Percentiles rank a stretch among this genome's conserved stretches.
Evolutionary conservation across 2,329 filamentous ascomycete genomes (phyloP).

Genomic region (Cladobotryum protrusum): DNA sequence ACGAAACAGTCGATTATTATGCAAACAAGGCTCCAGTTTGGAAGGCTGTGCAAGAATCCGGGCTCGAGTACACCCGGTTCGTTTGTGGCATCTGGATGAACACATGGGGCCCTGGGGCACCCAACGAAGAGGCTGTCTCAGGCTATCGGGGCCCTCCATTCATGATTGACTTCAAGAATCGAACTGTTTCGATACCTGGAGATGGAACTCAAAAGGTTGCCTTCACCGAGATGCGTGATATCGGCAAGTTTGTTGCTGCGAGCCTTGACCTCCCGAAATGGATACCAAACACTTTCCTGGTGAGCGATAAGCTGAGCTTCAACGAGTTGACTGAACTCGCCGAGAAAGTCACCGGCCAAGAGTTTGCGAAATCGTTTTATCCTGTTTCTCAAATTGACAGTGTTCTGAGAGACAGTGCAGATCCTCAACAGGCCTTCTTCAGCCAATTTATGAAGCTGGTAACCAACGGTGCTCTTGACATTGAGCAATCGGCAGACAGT

Average conservation of each 20-base stretch:
- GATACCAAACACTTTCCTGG: conserved; percentile 3
- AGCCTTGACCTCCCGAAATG: conserved; percentile 5
- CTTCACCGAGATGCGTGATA: background rate
- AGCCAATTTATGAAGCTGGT: background rate
- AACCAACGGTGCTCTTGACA: background rate
- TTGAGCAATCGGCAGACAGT: background rate
- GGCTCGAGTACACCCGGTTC: conserved; percentile 10
- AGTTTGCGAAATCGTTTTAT: too few relatives aligned
- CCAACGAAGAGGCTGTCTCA: background rate
- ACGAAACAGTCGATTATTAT: conserved; percentile 1
- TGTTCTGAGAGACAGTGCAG: too few relatives aligned
- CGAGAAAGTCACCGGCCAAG: background rate
- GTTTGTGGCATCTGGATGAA: conserved; percentile 8
- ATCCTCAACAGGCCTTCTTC: too few relatives aligned
- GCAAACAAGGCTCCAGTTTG: conserved; percentile 3
- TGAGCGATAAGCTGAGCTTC: background rate
- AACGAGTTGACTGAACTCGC: background rate
- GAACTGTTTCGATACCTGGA: background rate
- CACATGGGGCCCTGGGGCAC: conserved; percentile 2
- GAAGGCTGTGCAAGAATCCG: conserved; percentile 5
- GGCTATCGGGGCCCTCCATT: conserved; percentile 2
- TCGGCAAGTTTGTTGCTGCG: conserved; percentile 7
- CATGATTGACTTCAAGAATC: background rate
- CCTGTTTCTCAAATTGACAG: too few relatives aligned
- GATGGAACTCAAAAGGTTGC: background rate